Evolutionary conservation across 2,329 filamentous ascomycete species (phyloP), one percentile per base, ranked within the genome.

Genomic region (Incumbomyces delicatus): DNA sequence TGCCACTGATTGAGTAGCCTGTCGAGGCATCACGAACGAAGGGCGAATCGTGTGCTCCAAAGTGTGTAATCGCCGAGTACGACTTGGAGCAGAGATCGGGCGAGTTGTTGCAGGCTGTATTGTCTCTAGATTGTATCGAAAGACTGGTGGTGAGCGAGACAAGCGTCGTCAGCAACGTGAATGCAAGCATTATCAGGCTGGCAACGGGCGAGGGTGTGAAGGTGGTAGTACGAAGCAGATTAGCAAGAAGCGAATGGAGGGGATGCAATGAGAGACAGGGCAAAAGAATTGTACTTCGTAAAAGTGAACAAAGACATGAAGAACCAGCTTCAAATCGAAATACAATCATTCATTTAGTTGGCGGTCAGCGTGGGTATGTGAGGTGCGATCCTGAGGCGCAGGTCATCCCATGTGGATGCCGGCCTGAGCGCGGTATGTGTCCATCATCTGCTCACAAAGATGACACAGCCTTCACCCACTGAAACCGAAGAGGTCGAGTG

Each of bases 1-100:
- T 85, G 5, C 82, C 84, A 2, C 80, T 75, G 2, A 79, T 63
- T 20, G 78, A 79, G 62, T 81, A 77, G 50, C 66, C 69, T 1
- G 78, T 83, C 46, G 72, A 74, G 20, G 67, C 62, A 57, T 87
- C 80, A 41, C 83, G 73, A 36, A 88, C 63, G 61, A 88, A 89
- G 10, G 84, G 73, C 50, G 77, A 80, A 66, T 88, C 76, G 66
- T 89, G 85, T 14, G 83, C 83, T 17, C 85, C 85, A 59, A 90
- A 77, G 62, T 89, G 76, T 2, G 85, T 89, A 56, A 92, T 76
- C 55, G 83, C 78, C 66, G 79, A 81, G 69, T 92, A 92, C 14
- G 76, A 67, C 53, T 77, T 78, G 51, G 67, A 70, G 70, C 87
- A 92, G 34, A 92, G 75, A 36, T 73, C 68, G 0, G 85, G 83